These are phyloP conservation scores for Elaphomyces granulatus DNA, from an alignment of 495 filamentous ascomycete genomes.

Conservation along the genomic window DNA sequence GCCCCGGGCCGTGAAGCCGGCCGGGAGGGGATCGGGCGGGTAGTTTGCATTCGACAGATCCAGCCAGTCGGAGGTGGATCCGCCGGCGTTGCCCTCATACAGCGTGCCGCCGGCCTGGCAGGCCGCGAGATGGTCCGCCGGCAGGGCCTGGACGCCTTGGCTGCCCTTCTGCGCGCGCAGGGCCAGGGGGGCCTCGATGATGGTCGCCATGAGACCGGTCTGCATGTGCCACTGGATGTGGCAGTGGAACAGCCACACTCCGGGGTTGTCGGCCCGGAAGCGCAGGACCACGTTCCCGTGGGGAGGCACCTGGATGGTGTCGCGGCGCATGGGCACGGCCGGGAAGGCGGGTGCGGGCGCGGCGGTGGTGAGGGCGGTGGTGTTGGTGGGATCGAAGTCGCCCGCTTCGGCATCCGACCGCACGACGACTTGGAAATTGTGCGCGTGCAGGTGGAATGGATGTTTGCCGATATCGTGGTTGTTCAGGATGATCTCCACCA, in stretches of 20 bases:
- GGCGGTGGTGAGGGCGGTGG: constrained; percentile 5
- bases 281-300: constrained; percentile 48
- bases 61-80: constrained; percentile 42
- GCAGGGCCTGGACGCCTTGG: constrained; percentile 32
- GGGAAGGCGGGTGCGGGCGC: constrained; percentile 13
- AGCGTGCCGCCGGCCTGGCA: constrained; percentile 37
- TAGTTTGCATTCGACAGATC: constrained; percentile 47
- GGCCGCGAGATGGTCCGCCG: constrained; percentile 42
- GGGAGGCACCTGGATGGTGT: constrained; percentile 41
- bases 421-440: constrained; percentile 60
- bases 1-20: constrained; percentile 57
- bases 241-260: constrained; percentile 45
- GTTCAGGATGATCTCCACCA: constrained; percentile 70
- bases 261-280: constrained; percentile 54
- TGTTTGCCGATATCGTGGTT: constrained; percentile 61
- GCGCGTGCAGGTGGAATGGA: constrained; percentile 83
- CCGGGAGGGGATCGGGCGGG: constrained; percentile 44
- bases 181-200: constrained; percentile 35
- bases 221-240: constrained; percentile 54
- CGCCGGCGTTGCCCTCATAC: constrained; percentile 55
- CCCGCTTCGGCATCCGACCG: constrained; percentile 30
- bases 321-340: constrained; percentile 36
- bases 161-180: constrained; percentile 6
- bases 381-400: constrained; percentile 25
- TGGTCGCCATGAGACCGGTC: constrained; percentile 26